These are phyloP conservation scores for Bassia scoparia DNA, from an alignment of 148 eudicot species.

Conservation along the genomic window DNA sequence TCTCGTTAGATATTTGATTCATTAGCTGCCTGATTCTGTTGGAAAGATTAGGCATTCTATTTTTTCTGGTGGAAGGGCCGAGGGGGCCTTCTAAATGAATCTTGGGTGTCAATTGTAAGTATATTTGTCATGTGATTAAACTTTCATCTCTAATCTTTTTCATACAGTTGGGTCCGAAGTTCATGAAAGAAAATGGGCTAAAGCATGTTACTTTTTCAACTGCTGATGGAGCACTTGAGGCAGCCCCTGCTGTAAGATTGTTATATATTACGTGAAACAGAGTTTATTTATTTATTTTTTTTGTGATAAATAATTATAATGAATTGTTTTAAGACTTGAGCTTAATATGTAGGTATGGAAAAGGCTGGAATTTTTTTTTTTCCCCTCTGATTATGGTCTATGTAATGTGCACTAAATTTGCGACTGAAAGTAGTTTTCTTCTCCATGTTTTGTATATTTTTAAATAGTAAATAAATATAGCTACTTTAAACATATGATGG, in stretches of 20 bases:
- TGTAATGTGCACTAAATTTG: not conserved
- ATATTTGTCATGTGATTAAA: not conserved
- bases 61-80: not conserved
- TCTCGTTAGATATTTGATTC: not conserved
- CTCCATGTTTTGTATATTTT: not conserved
- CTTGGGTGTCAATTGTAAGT: conserved; percentile 1
- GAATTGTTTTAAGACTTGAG: not conserved
- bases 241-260: conserved; percentile 93
- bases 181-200: conserved; percentile 77
- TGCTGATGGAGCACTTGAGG: conserved; percentile 98
- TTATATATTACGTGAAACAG: not conserved
- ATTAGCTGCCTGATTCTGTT: conserved; percentile 4
- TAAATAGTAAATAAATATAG: not conserved
- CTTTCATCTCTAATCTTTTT: not conserved
- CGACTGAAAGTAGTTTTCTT: not conserved
- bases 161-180: conserved; percentile 80
- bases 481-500: not conserved
- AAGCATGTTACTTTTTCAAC: conserved; percentile 75
- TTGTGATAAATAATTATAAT: no score
- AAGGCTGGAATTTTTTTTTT: no score
- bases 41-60: not conserved
- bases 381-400: no score
- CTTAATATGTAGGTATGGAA: not conserved
- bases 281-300: no score
- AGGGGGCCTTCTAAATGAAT: not conserved